Evolutionary conservation across 345 rosid species (phyloP), one percentile per base, ranked within the genome.

Genomic region (Rhodamnia argentea): DNA sequence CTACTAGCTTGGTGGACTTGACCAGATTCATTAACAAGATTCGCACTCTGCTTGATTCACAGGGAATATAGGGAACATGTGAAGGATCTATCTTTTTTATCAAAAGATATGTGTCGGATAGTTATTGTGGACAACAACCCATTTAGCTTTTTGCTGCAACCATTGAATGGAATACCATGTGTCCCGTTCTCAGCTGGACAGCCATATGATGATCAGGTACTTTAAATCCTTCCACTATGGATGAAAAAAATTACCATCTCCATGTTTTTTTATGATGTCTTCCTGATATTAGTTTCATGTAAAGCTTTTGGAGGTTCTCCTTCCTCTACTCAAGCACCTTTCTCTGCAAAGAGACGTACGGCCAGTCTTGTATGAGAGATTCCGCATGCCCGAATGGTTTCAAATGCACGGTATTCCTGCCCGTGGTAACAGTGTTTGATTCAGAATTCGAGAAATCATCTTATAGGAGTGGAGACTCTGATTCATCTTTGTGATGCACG

Each of bases 91-190:
- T 86, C 94, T 10, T 89, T 88, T 85, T 47, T 94, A 23, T 86
- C 95, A 20, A 91, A 90, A 84, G 90, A 94, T 89, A 90, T 92
- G 24, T 56, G 87, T 70, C 91, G 92, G 82, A 86, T 87, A 85
- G 95, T 94, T 26, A 87, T 94, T 64, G 94, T 94, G 37, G 94
- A 94, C 86, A 92, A 94, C 87, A 92, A 93, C 78, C 96, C 96
- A 13, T 94, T 91, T 88, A 94, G 96, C 88, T 92, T 94, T 92
- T 84, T 92, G 91, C 82, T 92, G 84, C 96, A 94, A 88, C 96
- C 95, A 2, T n/a, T 90, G 82, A 94, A 94, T 87, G 96, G 95
- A 52, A 93, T 94, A 83, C 94, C 95, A 2, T 94, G 95, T 58
- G 82, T 91, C 86, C 93, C 96, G 0, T 94, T 94, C 85, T 92